Evolutionary conservation across 768 basidiomycete genomes (phyloP).

Genomic region (Sarcomyxa edulis): DNA sequence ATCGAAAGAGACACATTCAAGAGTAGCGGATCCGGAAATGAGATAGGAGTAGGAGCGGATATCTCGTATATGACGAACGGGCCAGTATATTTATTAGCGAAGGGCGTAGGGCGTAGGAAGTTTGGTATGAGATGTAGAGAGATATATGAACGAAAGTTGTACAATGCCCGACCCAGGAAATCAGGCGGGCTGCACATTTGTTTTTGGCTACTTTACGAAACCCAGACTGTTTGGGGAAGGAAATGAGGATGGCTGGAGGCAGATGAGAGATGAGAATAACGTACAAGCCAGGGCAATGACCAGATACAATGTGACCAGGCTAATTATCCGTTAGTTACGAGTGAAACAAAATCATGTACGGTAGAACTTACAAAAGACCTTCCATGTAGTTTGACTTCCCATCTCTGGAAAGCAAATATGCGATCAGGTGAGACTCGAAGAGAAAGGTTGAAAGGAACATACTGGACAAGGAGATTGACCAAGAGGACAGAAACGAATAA

Average conservation of each 20-base stretch:
- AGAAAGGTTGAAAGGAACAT: constrained; percentile 18
- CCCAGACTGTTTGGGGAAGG: constrained; percentile 29
- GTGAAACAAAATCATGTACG: constrained; percentile 15
- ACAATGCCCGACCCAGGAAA: too few species aligned
- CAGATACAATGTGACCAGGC: constrained; percentile 63
- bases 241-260: neutral
- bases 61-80: neutral
- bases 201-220: constrained; percentile 23
- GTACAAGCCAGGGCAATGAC: constrained; percentile 78
- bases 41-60: neutral
- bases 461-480: constrained; percentile 79
- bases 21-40: neutral
- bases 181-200: too few species aligned
- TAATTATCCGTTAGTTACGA: constrained; percentile 34
- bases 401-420: constrained; percentile 36
- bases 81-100: too few species aligned
- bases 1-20: too few species aligned
- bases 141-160: too few species aligned
- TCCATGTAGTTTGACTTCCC: constrained; percentile 93
- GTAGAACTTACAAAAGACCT: constrained; percentile 59
- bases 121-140: too few species aligned
- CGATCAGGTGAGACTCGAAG: constrained; percentile 2
- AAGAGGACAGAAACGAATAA: constrained; percentile 87
- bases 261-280: constrained; percentile 20
- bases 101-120: too few species aligned